Conservation (phyloP, 2,329 filamentous ascomycete species). For the Aspergillus ochraceoroseus region DNA sequence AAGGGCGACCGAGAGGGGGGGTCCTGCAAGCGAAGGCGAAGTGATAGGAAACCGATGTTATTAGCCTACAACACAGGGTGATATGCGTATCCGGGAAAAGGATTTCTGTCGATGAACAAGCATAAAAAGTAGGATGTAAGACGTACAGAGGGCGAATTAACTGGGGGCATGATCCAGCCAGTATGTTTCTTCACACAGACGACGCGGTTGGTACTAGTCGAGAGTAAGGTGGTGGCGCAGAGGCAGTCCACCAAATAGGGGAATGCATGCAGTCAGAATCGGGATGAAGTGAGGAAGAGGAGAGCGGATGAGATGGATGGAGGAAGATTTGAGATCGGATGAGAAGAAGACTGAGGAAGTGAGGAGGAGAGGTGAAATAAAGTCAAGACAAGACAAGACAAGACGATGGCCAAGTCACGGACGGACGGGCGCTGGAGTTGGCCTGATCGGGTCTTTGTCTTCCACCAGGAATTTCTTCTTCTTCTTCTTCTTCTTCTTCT, state of each 20-base stretch:
- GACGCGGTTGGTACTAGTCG: neutral
- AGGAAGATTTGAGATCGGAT: no score
- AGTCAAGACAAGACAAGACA: neutral
- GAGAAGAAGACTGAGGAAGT: no score
- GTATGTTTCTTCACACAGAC: no score
- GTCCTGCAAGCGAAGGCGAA: slow-evolving; percentile 14
- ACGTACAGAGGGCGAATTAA: slow-evolving; percentile 44
- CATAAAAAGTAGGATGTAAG: slow-evolving; percentile 11
- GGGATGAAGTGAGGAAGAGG: neutral
- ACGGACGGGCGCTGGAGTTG: no score
- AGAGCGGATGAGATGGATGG: neutral
- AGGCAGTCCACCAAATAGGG: slow-evolving; percentile 11
- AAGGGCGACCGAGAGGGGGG: slow-evolving; percentile 22
- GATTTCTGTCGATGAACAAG: no score
- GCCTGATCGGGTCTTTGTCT: no score
- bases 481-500: no score
- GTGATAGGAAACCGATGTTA: slow-evolving; percentile 4
- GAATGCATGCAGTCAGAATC: slow-evolving; percentile 7
- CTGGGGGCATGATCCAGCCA: slow-evolving; percentile 40
- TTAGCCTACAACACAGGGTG: neutral
- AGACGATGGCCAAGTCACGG: neutral
- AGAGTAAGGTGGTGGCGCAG: slow-evolving; percentile 10
- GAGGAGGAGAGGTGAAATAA: neutral
- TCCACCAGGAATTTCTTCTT: no score
- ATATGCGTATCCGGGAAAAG: no score